Evolutionary conservation across 1,284 basidiomycete genomes (phyloP).

Genomic region (Trichosporon ovoides): DNA sequence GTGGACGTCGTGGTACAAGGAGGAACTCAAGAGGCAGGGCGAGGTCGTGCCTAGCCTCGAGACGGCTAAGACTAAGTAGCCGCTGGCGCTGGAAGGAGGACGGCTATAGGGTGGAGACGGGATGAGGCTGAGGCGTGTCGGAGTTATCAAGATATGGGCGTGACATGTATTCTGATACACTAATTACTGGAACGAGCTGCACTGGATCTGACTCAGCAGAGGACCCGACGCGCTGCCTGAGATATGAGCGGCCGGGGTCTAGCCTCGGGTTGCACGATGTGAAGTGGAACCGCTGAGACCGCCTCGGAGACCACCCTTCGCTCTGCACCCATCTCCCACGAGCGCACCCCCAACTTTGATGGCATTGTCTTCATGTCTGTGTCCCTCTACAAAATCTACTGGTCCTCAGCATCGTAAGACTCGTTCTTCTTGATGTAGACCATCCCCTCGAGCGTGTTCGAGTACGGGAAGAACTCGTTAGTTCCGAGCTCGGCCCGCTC

Average conservation of each 20-base stretch:
- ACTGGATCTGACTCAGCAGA: too few species aligned
- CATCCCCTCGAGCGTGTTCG: constrained; percentile 81
- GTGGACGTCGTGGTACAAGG: constrained; percentile 45
- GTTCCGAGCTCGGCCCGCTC: constrained; percentile 94
- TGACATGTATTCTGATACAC: constrained; percentile 5
- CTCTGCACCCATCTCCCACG: too few species aligned
- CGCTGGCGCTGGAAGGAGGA: too few species aligned
- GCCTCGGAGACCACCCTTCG: too few species aligned
- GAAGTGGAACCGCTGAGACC: too few species aligned
- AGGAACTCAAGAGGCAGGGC: constrained; percentile 35
- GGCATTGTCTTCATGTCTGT: too few species aligned
- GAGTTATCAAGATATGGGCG: neutral
- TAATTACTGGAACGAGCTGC: too few species aligned
- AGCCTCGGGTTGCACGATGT: too few species aligned
- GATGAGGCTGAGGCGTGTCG: neutral
- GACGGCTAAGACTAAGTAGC: constrained; percentile 36
- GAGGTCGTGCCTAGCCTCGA: constrained; percentile 14
- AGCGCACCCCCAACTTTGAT: too few species aligned
- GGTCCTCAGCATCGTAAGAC: constrained; percentile 45
- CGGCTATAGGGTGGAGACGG: too few species aligned
- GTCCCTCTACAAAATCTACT: constrained; percentile 13
- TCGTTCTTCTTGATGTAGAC: constrained; percentile 70
- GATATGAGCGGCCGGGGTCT: too few species aligned
- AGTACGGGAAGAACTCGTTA: constrained; percentile 91
- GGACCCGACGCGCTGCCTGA: too few species aligned